phyloP scores from a whole-genome alignment of 257 asterid genomes.

The Ilex aquifolium region DNA sequence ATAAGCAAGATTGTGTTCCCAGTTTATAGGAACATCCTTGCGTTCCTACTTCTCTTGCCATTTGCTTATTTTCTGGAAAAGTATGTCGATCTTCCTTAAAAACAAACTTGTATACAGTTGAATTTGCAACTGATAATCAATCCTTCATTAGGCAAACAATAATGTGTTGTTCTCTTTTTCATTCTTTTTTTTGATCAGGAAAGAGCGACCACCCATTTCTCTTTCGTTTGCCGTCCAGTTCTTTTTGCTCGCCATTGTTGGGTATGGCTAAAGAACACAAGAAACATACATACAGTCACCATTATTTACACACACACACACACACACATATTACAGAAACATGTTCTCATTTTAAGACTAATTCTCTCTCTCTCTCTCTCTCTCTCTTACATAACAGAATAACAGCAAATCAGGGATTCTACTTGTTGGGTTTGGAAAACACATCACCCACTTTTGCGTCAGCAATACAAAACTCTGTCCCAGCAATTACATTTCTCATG shows the following conservation, averaged over 20 bases:
- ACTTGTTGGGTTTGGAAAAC: slow-evolving; percentile 87
- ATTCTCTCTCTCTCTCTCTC: no score
- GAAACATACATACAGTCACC: no score
- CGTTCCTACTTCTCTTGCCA: slow-evolving; percentile 82
- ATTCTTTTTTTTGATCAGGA: slow-evolving; percentile 42
- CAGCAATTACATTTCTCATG: slow-evolving; percentile 95
- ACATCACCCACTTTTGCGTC: slow-evolving; percentile 98
- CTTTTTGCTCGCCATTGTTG: slow-evolving; percentile 89
- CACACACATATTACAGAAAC: no score
- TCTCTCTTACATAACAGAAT: slow-evolving; percentile 33
- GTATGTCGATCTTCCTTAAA: slow-evolving; percentile 22
- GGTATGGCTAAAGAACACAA: slow-evolving; percentile 37
- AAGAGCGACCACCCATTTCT: slow-evolving; percentile 76
- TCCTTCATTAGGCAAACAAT: neutral
- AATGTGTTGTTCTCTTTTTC: neutral
- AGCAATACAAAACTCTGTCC: slow-evolving; percentile 93
- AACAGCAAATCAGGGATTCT: slow-evolving; percentile 94
- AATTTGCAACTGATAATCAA: no score
- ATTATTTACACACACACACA: no score
- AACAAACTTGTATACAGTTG: no score
- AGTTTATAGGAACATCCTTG: slow-evolving; percentile 88
- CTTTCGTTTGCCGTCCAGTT: slow-evolving; percentile 67
- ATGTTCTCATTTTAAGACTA: no score
- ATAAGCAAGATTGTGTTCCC: slow-evolving; percentile 97
- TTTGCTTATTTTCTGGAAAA: slow-evolving; percentile 95